phyloP scores from a whole-genome alignment of 805 yeast species.

The Scheffersomyces lignosus region DNA sequence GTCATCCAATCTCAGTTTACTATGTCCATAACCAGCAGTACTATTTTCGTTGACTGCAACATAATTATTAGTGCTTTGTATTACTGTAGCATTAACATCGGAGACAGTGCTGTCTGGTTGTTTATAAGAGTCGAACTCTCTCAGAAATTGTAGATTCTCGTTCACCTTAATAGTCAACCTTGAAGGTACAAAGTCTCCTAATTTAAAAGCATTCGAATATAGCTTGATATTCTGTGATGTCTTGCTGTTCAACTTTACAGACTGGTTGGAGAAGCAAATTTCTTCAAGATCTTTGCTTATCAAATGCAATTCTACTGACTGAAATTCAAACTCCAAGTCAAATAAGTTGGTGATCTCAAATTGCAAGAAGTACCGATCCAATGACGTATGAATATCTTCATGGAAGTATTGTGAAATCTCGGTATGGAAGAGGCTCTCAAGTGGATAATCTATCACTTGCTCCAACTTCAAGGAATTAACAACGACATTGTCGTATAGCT shows the following conservation, averaged over 20 bases:
- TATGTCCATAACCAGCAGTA: conserved; percentile 1
- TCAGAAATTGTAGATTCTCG: conserved; percentile 17
- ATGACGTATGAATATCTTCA: conserved; percentile 18
- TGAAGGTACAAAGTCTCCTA: conserved; percentile 33
- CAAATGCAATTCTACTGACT: conserved; percentile 20
- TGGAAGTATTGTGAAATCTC: conserved; percentile 37
- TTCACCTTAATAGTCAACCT: conserved; percentile 15
- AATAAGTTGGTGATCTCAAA: conserved; percentile 32
- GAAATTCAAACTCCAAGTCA: conserved; percentile 21
- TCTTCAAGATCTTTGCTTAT: conserved; percentile 15
- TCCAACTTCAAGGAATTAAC: conserved; percentile 14
- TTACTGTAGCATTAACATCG: conserved; percentile 5
- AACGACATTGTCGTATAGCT: conserved; percentile 17
- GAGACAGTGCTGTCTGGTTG: conserved; percentile 1
- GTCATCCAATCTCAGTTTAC: not conserved
- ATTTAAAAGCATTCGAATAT: conserved; percentile 22
- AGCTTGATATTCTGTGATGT: conserved; percentile 18
- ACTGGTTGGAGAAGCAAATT: conserved; percentile 9
- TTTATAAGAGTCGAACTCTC: conserved; percentile 9
- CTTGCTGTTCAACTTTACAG: conserved; percentile 5
- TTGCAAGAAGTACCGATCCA: conserved; percentile 39
- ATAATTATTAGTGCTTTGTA: conserved; percentile 5
- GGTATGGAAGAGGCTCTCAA: conserved; percentile 37
- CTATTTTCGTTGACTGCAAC: conserved; percentile 2
- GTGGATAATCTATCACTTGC: conserved; percentile 25